phyloP scores from a whole-genome alignment of 1,284 basidiomycete genomes.

The Austropuccinia psidii region DNA sequence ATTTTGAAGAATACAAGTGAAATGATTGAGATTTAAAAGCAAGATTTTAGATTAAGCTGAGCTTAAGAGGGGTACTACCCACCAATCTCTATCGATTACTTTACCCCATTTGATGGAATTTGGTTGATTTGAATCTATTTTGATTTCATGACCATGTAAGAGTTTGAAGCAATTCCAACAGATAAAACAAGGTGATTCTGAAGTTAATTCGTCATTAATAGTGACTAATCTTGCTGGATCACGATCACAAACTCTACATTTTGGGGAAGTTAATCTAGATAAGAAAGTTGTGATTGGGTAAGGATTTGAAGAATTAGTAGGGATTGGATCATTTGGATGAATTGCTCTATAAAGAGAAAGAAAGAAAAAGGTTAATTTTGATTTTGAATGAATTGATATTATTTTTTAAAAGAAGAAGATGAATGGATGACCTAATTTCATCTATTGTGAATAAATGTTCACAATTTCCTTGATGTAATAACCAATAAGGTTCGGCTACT shows the following conservation, averaged over 20 bases:
- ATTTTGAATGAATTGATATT: not conserved
- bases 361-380: not conserved
- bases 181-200: conserved; percentile 64
- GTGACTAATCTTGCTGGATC: conserved; percentile 62
- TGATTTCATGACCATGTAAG: conserved; percentile 53
- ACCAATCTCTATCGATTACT: conserved; percentile 4
- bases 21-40: too few relatives aligned
- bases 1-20: too few relatives aligned
- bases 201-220: conserved; percentile 61
- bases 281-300: conserved; percentile 41
- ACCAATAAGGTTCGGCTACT: conserved; percentile 66
- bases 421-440: conserved; percentile 58
- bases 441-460: conserved; percentile 68
- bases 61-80: conserved; percentile 18
- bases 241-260: conserved; percentile 61
- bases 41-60: not conserved
- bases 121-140: not conserved
- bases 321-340: conserved; percentile 14
- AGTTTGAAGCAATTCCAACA: conserved; percentile 63
- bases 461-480: conserved; percentile 68
- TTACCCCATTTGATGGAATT: not conserved
- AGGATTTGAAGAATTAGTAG: not conserved
- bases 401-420: not conserved
- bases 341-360: conserved; percentile 4
- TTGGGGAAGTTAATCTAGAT: conserved; percentile 38